Conservation (phyloP, 805 yeast species). For the Saturnispora quitensis region DNA sequence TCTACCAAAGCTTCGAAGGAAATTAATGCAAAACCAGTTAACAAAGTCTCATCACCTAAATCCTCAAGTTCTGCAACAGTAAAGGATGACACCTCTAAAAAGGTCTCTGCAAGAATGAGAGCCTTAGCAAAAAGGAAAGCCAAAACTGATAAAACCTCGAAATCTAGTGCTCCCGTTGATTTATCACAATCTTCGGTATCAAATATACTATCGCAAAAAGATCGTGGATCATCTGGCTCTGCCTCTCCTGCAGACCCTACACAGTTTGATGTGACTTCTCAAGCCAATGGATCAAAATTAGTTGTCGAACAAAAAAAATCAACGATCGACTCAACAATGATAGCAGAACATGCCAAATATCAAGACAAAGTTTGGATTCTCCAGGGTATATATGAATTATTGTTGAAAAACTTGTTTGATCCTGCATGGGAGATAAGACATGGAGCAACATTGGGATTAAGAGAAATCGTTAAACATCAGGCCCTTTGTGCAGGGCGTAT, state of each 20-base stretch:
- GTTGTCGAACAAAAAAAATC: conserved; percentile 79
- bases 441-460: conserved; percentile 86
- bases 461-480: conserved; percentile 72
- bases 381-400: conserved; percentile 81
- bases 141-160: conserved; percentile 46
- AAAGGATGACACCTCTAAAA: conserved; percentile 5
- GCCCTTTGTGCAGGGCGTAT: conserved; percentile 82
- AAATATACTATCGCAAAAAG: conserved; percentile 37
- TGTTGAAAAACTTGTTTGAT: conserved; percentile 69
- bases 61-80: background rate
- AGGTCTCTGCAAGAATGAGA: conserved; percentile 66
- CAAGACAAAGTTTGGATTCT: conserved; percentile 85
- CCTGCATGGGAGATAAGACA: conserved; percentile 93
- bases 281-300: conserved; percentile 69
- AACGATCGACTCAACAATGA: conserved; percentile 22
- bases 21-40: background rate
- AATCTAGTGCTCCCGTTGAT: conserved; percentile 47
- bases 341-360: conserved; percentile 32
- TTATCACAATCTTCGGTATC: conserved; percentile 65
- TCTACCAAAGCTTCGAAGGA: background rate
- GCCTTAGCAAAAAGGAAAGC: conserved; percentile 94
- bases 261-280: conserved; percentile 51
- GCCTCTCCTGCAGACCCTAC: conserved; percentile 16
- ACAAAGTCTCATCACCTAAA: background rate
- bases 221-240: conserved; percentile 57